These are phyloP conservation scores for Alternaria sp. DNA, from an alignment of 2,329 filamentous ascomycete species.

Conservation along the genomic window DNA sequence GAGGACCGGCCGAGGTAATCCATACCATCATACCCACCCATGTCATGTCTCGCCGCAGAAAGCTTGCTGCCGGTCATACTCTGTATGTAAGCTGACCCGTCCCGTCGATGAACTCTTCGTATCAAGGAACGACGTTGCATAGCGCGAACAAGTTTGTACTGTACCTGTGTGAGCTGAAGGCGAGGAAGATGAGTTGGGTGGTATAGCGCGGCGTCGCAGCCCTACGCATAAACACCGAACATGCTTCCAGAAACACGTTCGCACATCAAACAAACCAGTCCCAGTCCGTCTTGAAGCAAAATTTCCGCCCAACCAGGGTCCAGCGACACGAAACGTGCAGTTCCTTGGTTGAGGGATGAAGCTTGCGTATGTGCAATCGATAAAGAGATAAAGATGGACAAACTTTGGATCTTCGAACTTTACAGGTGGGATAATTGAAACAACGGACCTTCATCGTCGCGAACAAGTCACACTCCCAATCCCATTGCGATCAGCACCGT, in stretches of 20 bases:
- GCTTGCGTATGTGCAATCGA: neutral
- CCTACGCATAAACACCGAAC: conserved; percentile 6
- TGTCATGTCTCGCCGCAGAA: neutral
- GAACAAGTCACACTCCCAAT: neutral
- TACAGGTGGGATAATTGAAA: neutral
- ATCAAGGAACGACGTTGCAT: neutral
- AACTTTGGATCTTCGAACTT: neutral
- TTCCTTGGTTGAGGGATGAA: neutral
- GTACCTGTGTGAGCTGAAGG: neutral
- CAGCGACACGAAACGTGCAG: neutral
- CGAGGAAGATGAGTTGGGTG: neutral
- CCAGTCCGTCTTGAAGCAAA: neutral
- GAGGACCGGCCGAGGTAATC: neutral
- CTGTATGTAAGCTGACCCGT: neutral
- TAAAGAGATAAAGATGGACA: neutral
- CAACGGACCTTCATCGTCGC: neutral
- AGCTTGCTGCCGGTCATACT: neutral
- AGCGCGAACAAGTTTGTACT: neutral
- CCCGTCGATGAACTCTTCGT: neutral
- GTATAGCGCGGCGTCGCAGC: conserved; percentile 7
- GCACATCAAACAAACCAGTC: conserved; percentile 8
- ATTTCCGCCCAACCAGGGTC: neutral
- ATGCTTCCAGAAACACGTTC: conserved; percentile 17
- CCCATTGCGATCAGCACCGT: neutral
- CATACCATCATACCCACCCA: neutral